Base-by-base conservation (phyloP, 2,329 filamentous ascomycete genomes). In the Beauveria sp. region DNA sequence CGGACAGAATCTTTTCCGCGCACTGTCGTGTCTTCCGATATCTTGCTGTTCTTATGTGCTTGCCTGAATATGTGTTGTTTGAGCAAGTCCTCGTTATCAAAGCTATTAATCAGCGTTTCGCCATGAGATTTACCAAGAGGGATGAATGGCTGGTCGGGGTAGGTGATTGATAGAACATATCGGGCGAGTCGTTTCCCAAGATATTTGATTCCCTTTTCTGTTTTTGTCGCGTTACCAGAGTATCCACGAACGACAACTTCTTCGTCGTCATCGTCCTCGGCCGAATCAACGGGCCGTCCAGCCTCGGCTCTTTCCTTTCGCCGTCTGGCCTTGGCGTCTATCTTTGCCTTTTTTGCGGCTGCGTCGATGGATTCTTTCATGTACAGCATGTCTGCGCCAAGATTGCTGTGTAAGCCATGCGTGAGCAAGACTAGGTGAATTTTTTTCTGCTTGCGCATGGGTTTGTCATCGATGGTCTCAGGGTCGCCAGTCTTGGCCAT, bases 281-380 rank as follows among this genome's bases (percentile, higher is more conserved):
- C 66, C 6, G 68, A 67, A 4, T 71, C 67, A 2, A 64, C 62
- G n/a, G 62, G 43, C 41, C 64, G 62, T 20, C 61, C 46, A 55
- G 62, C 64, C 43, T 61, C 57, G 3, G 75, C 70, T 70, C 77
- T 73, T 68, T 82, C 77, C 66, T 75, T 79, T 61, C 77, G 79
- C 66, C 80, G 84, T 62, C 89, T 80, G 55, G 77, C 80, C 70
- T 81, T 87, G 43, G 86, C 84, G 72, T 90, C 87, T 55, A 85
- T 77, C 67, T 87, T 87, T 30, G 90, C 88, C 70, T 93, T 86
- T 67, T 80, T 87, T 4, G 88, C 88, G 3, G 90, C 87, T 30
- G 86, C 85, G 75, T 99, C 94, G 64, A 99, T 97, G 73, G 91
- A 96, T 75, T 99, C 94, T 71, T 99, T 99, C 72, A 99, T 77